A percentile compares a stretch with the other conserved stretches of the same genome.
Conservation (phyloP, 108 stramenopile species). For the Cyclotella atomus region DNA sequence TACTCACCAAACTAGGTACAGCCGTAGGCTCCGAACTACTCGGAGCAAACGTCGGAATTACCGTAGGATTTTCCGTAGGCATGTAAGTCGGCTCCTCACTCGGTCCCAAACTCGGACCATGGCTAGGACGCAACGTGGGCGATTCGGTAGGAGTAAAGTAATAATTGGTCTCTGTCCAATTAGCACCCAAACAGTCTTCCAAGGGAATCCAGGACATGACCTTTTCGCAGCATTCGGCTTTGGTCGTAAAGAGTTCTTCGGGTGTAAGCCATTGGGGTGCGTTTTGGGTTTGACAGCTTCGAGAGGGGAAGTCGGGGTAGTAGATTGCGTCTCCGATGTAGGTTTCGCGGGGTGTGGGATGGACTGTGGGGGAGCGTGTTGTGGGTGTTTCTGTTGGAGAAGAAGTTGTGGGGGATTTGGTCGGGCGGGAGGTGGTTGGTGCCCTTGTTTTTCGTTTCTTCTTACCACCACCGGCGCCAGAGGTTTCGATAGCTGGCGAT, state of each 20-base stretch:
- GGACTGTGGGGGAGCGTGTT: constrained; percentile 1
- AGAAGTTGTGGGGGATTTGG: not conserved
- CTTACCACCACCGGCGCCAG: not conserved
- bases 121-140: constrained; percentile 6
- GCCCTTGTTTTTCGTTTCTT: not conserved
- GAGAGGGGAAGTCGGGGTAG: constrained; percentile 27
- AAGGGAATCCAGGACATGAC: constrained; percentile 21
- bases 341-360: constrained; percentile 14
- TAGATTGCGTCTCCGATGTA: constrained; percentile 21
- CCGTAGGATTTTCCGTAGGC: constrained; percentile 2
- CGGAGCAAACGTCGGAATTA: not conserved
- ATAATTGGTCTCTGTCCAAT: constrained; percentile 23
- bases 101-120: constrained; percentile 2
- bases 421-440: not conserved
- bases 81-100: too few species aligned
- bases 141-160: constrained; percentile 4
- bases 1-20: constrained; percentile 13
- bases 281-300: not conserved
- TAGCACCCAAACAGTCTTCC: constrained; percentile 15
- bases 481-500: not conserved
- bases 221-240: constrained; percentile 15
- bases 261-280: constrained; percentile 5
- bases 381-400: not conserved
- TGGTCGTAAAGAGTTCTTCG: constrained; percentile 15
- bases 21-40: not conserved